Evolutionary conservation across 306 rosid species (phyloP), one percentile per base, ranked within the genome.

Genomic region (Glycine latifolia): DNA sequence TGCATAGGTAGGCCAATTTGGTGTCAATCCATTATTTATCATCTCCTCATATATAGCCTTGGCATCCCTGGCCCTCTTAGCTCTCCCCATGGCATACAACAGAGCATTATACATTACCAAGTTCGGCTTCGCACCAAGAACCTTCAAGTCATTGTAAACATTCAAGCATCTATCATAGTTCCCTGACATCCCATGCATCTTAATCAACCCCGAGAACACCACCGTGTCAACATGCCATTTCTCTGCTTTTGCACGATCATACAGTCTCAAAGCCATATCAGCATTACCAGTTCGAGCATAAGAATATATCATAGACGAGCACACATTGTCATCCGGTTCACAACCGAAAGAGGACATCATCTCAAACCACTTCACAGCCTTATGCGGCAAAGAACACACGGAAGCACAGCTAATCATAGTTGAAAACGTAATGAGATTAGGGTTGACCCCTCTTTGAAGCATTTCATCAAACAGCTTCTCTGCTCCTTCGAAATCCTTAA

Each of bases 141-240:
- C 90, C 84, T 94, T 94, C 97, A 95, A 93, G 78, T 95, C 99
- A 83, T 87, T 89, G 69, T 88, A 95, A 37, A 95, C 93, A 81
- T 83, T 86, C 80, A 91, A 86, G 79, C 97, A 95, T 59, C 91
- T 94, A 81, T 93, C 97, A 70, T 75, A 95, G 65, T 93, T 90
- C 63, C 91, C 93, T 2, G 86, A 83, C 43, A 81, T 82, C 61
- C 97, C 97, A 66, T 76, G 85, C 85, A 93, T 86, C 88, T 86
- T 93, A 77, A 95, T 93, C 90, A 95, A 81, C 0, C 94, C 85
- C 0, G 90, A 85, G 87, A 95, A 95, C 43, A 86, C 83, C 10
- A 75, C 82, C 0, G 86, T 88, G 58, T 85, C 93, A 48, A 92
- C 73, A 5, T 90, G 84, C 99, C 97, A 93, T 16, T 93, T 91